Evolutionary conservation across 2,329 filamentous ascomycete genomes (phyloP).

Genomic region (Apiospora marii): DNA sequence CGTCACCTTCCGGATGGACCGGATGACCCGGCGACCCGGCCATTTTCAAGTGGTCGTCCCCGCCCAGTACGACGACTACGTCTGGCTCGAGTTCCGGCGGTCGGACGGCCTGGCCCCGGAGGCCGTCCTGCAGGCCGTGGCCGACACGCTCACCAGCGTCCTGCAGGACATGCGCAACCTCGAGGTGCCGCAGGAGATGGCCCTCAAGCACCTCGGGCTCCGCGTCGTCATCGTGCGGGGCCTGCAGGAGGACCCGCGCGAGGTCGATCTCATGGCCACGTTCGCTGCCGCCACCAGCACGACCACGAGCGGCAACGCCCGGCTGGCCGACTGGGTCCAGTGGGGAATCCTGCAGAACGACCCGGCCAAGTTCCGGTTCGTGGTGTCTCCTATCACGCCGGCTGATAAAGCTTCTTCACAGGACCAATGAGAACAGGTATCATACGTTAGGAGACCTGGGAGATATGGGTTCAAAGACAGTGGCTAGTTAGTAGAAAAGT

Average conservation of each 20-base stretch:
- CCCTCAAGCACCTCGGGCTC: not conserved
- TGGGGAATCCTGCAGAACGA: not conserved
- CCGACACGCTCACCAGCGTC: not conserved
- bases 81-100: not conserved
- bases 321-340: not conserved
- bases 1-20: not conserved
- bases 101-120: not conserved
- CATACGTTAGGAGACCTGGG: too few relatives aligned
- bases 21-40: not conserved
- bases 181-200: not conserved
- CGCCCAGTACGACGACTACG: conserved; percentile 12
- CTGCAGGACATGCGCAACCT: not conserved
- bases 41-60: too few relatives aligned
- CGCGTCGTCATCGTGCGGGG: not conserved
- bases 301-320: not conserved
- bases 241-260: not conserved
- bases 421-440: not conserved
- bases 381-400: not conserved
- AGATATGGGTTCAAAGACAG: too few relatives aligned
- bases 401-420: too few relatives aligned
- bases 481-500: too few relatives aligned
- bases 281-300: not conserved
- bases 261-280: not conserved
- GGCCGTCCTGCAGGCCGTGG: not conserved
- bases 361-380: not conserved